Evolutionary conservation across 164 flowering plant species (phyloP).

Genomic region (Amborella trichopoda): DNA sequence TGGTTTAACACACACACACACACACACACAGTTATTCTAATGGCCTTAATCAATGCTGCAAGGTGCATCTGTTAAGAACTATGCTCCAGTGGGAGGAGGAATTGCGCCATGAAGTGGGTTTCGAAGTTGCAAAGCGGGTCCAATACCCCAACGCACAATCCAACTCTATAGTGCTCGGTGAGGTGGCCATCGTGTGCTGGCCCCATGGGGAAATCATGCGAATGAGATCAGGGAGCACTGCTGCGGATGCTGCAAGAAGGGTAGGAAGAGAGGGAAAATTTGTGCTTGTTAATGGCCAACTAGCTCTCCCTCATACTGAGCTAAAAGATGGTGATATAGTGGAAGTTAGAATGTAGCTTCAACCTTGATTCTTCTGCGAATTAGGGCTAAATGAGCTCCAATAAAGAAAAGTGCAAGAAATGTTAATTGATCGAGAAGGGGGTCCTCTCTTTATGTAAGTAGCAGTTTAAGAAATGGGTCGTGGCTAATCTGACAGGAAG

Average conservation of each 20-base stretch:
- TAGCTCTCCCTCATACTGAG: slow-evolving; percentile 52
- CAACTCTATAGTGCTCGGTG: slow-evolving; percentile 25
- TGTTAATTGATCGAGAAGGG: too few relatives aligned
- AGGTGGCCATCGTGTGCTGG: slow-evolving; percentile 80
- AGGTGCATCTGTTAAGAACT: slow-evolving; percentile 73
- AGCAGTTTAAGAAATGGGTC: too few relatives aligned
- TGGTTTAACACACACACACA: too few relatives aligned
- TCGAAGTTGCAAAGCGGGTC: slow-evolving; percentile 12
- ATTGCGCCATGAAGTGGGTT: slow-evolving; percentile 44
- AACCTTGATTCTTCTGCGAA: too few relatives aligned
- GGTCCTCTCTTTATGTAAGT: too few relatives aligned
- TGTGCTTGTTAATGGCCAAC: slow-evolving; percentile 70
- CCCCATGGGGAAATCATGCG: slow-evolving; percentile 82
- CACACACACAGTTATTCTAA: too few relatives aligned
- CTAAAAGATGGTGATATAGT: slow-evolving; percentile 91
- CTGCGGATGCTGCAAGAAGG: slow-evolving; percentile 85
- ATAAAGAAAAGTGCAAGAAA: too few relatives aligned
- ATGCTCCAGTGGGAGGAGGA: slow-evolving; percentile 98
- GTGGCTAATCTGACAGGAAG: too few relatives aligned
- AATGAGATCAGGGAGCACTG: slow-evolving; percentile 75
- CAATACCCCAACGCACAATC: slow-evolving; percentile 11
- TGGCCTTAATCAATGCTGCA: too few relatives aligned
- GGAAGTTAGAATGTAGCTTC: slow-evolving; percentile 46
- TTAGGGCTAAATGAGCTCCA: too few relatives aligned
- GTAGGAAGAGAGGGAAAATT: slow-evolving; percentile 70